Conservation (phyloP, 2,329 filamentous ascomycete species). For the Sporothrix schenckii region DNA sequence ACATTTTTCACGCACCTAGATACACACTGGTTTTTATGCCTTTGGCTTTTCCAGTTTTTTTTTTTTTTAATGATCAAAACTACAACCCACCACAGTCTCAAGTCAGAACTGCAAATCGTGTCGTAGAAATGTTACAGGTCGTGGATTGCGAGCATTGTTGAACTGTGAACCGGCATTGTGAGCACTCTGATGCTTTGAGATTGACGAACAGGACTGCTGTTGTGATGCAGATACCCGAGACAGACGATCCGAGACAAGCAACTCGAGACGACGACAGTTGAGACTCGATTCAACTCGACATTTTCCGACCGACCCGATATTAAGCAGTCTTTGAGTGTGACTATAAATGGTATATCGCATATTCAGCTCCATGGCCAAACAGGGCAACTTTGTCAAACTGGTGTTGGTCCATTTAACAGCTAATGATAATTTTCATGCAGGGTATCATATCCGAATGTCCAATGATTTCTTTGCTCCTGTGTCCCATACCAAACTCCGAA, state of each 20-base stretch:
- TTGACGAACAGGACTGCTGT: neutral
- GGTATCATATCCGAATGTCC: no score
- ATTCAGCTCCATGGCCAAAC: no score
- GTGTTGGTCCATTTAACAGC: no score
- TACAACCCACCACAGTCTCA: neutral
- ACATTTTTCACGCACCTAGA: no score
- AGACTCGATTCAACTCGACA: neutral
- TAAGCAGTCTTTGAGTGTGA: no score
- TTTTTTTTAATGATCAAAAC: neutral
- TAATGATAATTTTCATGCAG: no score
- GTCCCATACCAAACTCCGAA: no score
- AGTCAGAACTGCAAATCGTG: neutral
- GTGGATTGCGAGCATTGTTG: neutral
- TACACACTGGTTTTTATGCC: neutral
- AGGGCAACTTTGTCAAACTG: no score
- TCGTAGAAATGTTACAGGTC: neutral
- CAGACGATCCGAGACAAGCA: neutral
- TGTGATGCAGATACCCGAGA: constrained; percentile 7
- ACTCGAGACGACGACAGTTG: neutral
- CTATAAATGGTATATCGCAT: no score
- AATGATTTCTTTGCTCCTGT: no score
- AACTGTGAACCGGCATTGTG: neutral
- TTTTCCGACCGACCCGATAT: no score
- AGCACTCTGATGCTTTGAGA: neutral
- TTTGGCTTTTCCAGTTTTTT: constrained; percentile 3